Base-by-base conservation (phyloP, 2,329 filamentous ascomycete genomes). In the Fonsecaea monophora region DNA sequence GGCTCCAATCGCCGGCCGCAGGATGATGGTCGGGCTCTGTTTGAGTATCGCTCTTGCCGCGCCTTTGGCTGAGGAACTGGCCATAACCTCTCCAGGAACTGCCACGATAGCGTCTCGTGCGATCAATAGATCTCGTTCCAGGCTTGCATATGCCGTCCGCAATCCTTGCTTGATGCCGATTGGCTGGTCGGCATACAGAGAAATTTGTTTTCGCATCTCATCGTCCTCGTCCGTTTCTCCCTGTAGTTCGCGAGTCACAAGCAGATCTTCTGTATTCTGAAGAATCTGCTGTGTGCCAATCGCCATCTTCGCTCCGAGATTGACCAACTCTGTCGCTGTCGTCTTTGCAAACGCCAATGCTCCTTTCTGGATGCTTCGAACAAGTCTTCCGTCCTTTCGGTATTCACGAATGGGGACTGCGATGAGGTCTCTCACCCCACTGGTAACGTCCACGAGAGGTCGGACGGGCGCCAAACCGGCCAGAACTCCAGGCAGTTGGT, bases 281-380 rank as follows among this genome's bases (percentile, higher is more conserved):
- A 99, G 86, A 15, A 94, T 88, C n/a, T 91, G 95, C 75, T 98
- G 95, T 2, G 96, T 97, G 38, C 95, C 95, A 58, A 98, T 92
- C 0, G 94, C 94, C 59, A 98, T 83, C 78, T 97, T 98, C 54
- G 95, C 95, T 12, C 95, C 94, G 0, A 99, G 84, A 74, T 95
- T 95, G 70, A 97, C 91, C n/a, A 98, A 85, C 76, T 97, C 95
- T 0, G 91, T 96, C 2, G 94, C 94, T 0, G 95, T 99, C 0
- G 93, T 97, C 74, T 91, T 94, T 40, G 92, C 94, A 78, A 99
- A 99, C 1, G 92, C 90, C 8, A 90, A 83, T 0, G 94, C 93
- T 1, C 96, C 95, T 79, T 97, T 98, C 68, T 92, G 89, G 60
- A 99, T 90, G 77, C 92, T 95, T 61, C 95, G 90, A 4, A 99